Conservation (phyloP, 805 yeast genomes). For the Torulaspora microellipsoides region DNA sequence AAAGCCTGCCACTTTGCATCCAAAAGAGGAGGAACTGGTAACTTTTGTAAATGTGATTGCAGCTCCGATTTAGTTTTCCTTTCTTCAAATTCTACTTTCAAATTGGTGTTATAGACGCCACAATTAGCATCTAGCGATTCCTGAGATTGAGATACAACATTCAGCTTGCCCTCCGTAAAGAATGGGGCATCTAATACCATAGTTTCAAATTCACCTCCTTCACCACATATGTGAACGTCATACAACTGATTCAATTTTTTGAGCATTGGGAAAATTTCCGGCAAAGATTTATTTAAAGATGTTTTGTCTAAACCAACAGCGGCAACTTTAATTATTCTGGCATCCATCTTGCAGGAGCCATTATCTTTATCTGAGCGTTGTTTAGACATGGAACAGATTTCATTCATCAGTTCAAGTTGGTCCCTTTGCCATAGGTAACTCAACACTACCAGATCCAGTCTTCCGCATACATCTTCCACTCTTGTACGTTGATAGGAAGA, state of each 20-base stretch:
- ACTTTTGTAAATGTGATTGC: constrained; percentile 35
- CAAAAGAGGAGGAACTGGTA: constrained; percentile 27
- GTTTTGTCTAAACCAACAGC: constrained; percentile 70
- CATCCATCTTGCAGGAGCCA: constrained; percentile 47
- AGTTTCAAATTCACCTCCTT: constrained; percentile 98
- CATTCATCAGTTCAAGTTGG: constrained; percentile 73
- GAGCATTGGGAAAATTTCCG: constrained; percentile 56
- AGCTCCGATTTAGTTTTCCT: constrained; percentile 25
- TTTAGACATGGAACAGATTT: constrained; percentile 53
- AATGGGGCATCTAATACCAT: constrained; percentile 88
- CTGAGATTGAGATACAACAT: constrained; percentile 39
- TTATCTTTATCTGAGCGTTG: constrained; percentile 14
- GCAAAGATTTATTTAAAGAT: constrained; percentile 67
- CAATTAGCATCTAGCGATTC: constrained; percentile 44
- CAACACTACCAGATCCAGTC: constrained; percentile 63
- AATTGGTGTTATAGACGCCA: constrained; percentile 64
- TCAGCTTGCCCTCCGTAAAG: constrained; percentile 52
- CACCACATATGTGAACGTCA: constrained; percentile 95
- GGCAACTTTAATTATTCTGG: constrained; percentile 86
- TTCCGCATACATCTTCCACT: constrained; percentile 83
- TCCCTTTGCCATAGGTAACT: constrained; percentile 89
- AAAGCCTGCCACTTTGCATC: constrained; percentile 25
- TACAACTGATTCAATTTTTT: constrained; percentile 53
- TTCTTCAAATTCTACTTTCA: constrained; percentile 49
- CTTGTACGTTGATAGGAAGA: constrained; percentile 94